Evolutionary conservation across 2,329 filamentous ascomycete genomes (phyloP).

Genomic region (Helminthosporium solani): DNA sequence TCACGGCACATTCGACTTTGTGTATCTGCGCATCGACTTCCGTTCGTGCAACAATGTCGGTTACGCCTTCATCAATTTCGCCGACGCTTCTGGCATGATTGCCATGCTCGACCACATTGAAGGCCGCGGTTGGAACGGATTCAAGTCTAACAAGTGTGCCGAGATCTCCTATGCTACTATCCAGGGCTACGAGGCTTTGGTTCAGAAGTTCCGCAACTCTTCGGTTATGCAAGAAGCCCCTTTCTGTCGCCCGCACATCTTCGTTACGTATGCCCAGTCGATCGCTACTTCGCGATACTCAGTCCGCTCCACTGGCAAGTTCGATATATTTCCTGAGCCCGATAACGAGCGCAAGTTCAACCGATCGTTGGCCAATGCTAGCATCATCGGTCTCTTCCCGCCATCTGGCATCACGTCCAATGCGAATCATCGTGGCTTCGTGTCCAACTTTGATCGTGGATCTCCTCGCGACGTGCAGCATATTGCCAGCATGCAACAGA

Average conservation of each 20-base stretch:
- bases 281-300: conserved; percentile 37
- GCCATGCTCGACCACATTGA: conserved; percentile 34
- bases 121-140: conserved; percentile 64
- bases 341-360: conserved; percentile 88
- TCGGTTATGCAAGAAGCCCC: conserved; percentile 88
- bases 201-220: conserved; percentile 95
- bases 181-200: conserved; percentile 85
- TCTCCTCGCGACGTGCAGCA: conserved; percentile 52
- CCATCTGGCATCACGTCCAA: conserved; percentile 73
- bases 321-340: conserved; percentile 73
- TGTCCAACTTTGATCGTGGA: conserved; percentile 79
- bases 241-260: conserved; percentile 75
- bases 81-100: conserved; percentile 56
- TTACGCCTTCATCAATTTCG: conserved; percentile 96
- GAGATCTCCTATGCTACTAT: conserved; percentile 97
- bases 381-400: conserved; percentile 82
- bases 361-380: conserved; percentile 82
- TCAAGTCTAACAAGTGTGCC: conserved; percentile 79
- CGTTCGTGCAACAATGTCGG: conserved; percentile 67
- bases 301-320: conserved; percentile 60
- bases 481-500: conserved; percentile 19
- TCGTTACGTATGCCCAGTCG: conserved; percentile 52
- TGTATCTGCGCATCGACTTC: conserved; percentile 82
- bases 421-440: conserved; percentile 73
- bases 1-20: conserved; percentile 85